Evolutionary conservation across 257 asterid species (phyloP), one percentile per base, ranked within the genome.

Genomic region (Echium plantagineum): DNA sequence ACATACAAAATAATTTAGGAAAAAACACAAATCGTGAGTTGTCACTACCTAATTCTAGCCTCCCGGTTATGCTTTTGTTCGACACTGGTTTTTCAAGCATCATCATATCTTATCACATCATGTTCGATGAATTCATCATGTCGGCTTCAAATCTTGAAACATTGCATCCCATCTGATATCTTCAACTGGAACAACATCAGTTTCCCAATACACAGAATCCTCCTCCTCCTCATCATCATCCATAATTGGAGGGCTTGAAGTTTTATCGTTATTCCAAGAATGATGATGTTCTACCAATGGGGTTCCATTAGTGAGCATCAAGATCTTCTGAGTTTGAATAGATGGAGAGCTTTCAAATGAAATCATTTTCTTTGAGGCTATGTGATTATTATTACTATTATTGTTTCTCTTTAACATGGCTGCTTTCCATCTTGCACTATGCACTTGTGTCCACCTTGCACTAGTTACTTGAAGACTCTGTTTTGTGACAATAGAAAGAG

Each of bases 101-200:
- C n/a, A n/a, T n/a, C n/a, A n/a, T n/a, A n/a, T n/a, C n/a, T n/a
- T n/a, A n/a, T n/a, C n/a, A n/a, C n/a, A n/a, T n/a, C n/a, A n/a
- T n/a, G n/a, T n/a, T n/a, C n/a, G n/a, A n/a, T n/a, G n/a, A n/a
- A n/a, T n/a, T n/a, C n/a, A 53, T 53, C 57, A 53, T 3, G 90
- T 85, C 26, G 95, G 95, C 62, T 83, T 88, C 77, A 85, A 71
- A 64, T 85, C 80, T 31, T 83, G 90, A 78, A 88, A 83, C 93
- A 83, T 78, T 0, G 93, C 49, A 74, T 85, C 91, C 93, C 93
- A 85, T 73, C 77, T 78, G 15, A 53, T 5, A 19, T 53, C 57
- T 53, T 18, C 57, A 53, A 53, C 49, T 0, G 49, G 49, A 42
- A 42, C 16, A 42, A 10, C 57, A 53, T 9, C 84, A 69, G 74